Evolutionary conservation across 305 asterid species (phyloP).

Genomic region (Lippia alba): DNA sequence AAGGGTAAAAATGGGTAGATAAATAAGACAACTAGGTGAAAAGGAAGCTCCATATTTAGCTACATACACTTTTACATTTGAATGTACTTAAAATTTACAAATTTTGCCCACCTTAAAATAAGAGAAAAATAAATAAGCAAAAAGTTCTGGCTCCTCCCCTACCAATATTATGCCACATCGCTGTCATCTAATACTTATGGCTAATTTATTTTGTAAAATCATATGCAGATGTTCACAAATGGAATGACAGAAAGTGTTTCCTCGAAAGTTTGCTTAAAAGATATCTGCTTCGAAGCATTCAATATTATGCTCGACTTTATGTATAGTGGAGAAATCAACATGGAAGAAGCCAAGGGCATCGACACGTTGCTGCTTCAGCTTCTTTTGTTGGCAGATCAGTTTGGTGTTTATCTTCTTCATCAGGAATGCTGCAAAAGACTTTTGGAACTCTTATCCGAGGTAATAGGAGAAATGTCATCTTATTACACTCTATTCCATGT

Average conservation of each 20-base stretch:
- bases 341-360: slow-evolving; percentile 49
- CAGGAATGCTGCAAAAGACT: slow-evolving; percentile 95
- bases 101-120: no score
- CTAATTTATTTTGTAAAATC: slow-evolving; percentile 29
- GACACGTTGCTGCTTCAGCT: slow-evolving; percentile 77
- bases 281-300: slow-evolving; percentile 77
- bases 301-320: slow-evolving; percentile 79
- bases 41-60: no score
- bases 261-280: slow-evolving; percentile 68
- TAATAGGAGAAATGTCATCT: slow-evolving; percentile 38
- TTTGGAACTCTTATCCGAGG: slow-evolving; percentile 90
- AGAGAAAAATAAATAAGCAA: no score
- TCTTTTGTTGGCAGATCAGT: slow-evolving; percentile 87
- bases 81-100: no score
- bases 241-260: slow-evolving; percentile 94
- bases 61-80: no score
- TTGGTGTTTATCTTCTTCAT: slow-evolving; percentile 89
- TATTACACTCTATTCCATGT: neutral
- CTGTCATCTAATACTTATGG: slow-evolving; percentile 13
- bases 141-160: no score
- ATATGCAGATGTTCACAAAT: slow-evolving; percentile 92
- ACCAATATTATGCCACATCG: neutral
- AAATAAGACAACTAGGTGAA: neutral
- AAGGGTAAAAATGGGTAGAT: neutral
- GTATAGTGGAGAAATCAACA: slow-evolving; percentile 70